These are phyloP conservation scores for Saccharata proteae DNA, from an alignment of 2,329 filamentous ascomycete species.

Conservation along the genomic window DNA sequence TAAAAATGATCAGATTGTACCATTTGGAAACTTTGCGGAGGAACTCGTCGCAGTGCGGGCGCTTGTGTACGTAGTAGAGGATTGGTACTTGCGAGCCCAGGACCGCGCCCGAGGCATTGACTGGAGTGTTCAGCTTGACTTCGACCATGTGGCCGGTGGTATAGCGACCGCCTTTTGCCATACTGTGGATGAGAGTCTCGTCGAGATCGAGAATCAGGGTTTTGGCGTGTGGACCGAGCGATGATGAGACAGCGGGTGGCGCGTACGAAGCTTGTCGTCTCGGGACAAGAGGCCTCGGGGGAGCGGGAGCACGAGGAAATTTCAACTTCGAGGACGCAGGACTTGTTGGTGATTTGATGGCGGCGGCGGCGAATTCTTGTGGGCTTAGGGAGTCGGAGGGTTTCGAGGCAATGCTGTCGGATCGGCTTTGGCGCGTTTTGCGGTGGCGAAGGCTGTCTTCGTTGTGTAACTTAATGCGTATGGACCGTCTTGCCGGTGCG, in stretches of 20 bases:
- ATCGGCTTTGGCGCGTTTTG: slow-evolving; percentile 53
- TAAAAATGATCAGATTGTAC: slow-evolving; percentile 96
- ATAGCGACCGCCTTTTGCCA: slow-evolving; percentile 92
- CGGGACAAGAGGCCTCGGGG: slow-evolving; percentile 81
- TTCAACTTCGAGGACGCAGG: slow-evolving; percentile 48
- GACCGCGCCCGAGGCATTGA: slow-evolving; percentile 54
- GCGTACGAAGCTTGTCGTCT: slow-evolving; percentile 81
- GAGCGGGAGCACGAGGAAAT: slow-evolving; percentile 81
- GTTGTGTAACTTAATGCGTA: slow-evolving; percentile 79
- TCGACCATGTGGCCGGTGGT: slow-evolving; percentile 98
- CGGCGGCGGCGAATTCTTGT: slow-evolving; percentile 46
- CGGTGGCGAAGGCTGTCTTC: slow-evolving; percentile 64
- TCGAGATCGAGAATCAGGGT: slow-evolving; percentile 92
- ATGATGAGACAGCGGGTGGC: slow-evolving; percentile 18
- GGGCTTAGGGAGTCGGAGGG: slow-evolving; percentile 20
- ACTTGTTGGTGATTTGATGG: slow-evolving; percentile 88
- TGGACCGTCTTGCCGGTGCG: slow-evolving; percentile 61
- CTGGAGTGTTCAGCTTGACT: slow-evolving; percentile 68
- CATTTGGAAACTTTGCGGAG: slow-evolving; percentile 87
- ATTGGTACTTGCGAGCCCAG: slow-evolving; percentile 87
- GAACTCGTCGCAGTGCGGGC: slow-evolving; percentile 94
- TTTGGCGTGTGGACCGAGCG: slow-evolving; percentile 50
- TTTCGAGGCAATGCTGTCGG: slow-evolving; percentile 21
- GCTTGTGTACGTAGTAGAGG: slow-evolving; percentile 96
- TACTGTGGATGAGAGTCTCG: slow-evolving; percentile 94